Conservation (phyloP, 2,329 filamentous ascomycete species). For the Xylaria sp. region DNA sequence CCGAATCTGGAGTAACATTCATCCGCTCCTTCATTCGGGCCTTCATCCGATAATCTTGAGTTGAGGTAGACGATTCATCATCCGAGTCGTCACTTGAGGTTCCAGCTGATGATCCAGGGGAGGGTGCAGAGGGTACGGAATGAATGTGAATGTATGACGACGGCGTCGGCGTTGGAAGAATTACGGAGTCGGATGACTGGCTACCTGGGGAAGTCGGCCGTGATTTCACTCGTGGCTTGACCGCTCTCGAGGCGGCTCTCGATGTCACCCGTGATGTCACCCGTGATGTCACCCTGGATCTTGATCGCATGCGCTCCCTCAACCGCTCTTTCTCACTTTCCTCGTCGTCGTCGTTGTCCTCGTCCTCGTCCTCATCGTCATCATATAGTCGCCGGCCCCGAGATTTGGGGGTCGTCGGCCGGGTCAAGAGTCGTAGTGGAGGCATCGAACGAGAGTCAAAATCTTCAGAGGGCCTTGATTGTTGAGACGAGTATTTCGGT, state of each 20-base stretch:
- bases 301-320: conserved; percentile 37
- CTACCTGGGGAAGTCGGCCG: conserved; percentile 30
- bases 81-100: conserved; percentile 44
- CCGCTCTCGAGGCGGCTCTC: neutral
- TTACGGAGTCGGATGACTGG: conserved; percentile 24
- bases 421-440: conserved; percentile 37
- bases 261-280: conserved; percentile 19
- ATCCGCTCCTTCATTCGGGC: conserved; percentile 31
- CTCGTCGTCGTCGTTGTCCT: conserved; percentile 20
- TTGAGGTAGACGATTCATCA: conserved; percentile 24
- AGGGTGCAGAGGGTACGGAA: conserved; percentile 47
- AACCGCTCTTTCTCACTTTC: conserved; percentile 36
- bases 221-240: conserved; percentile 26
- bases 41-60: conserved; percentile 22
- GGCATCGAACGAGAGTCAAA: conserved; percentile 38
- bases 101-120: conserved; percentile 44
- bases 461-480: conserved; percentile 38
- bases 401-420: conserved; percentile 33
- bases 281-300: conserved; percentile 25
- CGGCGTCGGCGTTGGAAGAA: conserved; percentile 39
- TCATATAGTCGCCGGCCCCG: conserved; percentile 34
- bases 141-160: conserved; percentile 46
- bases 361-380: conserved; percentile 33
- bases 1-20: conserved; percentile 29
- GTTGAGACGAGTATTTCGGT: conserved; percentile 36